Base-by-base conservation (phyloP, 2,329 filamentous ascomycete genomes). In the Graphilbum sp. region DNA sequence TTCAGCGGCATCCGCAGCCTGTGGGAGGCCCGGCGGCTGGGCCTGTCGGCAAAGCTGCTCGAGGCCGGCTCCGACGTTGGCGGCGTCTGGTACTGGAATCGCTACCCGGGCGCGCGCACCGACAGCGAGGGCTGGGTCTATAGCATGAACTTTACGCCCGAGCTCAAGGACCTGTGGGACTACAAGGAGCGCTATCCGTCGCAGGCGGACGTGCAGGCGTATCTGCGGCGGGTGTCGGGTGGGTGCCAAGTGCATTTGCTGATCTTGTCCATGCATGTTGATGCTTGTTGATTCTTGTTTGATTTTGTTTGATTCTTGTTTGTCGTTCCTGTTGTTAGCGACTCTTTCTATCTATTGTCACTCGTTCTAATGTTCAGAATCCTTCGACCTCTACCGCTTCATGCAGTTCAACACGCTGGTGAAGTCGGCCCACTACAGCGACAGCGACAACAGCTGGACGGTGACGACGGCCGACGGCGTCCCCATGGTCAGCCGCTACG, bases 51-150 rank as follows among this genome's bases (percentile, higher is more conserved):
- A 48, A 64, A 69, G 31, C 69, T 86, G 35, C 67, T 87, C 33
- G 82, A 87, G 53, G 67, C 65, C 2, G 71, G 79, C 37, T 57
- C 66, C 36, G 62, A 67, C 32, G 61, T 85, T 9, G 82, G 81
- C 11, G 81, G 82, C n/a, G 87, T 81, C 11, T 88, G 82, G 82
- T 72, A 71, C 49, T 68, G 85, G 40, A 87, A 84, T 62, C 71
- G 68, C 27, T 87, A 85, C 50, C 81, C 79, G 0, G 78, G 81
- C 21, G 71, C 86, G 40, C 69, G 75, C 21, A 77, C 72, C 25
- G 75, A 79, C 1, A 88, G 80, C 72, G 65, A 77, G 35, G 78
- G 77, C 4, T 87, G 81, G 80, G 60, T 58, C 6, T 62, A 71
- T 30, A 51, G 58, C 9, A 60, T 63, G 39, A 59, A 61, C 33